Base-by-base conservation (phyloP, 768 basidiomycete genomes). In the Amylocystis lapponica region DNA sequence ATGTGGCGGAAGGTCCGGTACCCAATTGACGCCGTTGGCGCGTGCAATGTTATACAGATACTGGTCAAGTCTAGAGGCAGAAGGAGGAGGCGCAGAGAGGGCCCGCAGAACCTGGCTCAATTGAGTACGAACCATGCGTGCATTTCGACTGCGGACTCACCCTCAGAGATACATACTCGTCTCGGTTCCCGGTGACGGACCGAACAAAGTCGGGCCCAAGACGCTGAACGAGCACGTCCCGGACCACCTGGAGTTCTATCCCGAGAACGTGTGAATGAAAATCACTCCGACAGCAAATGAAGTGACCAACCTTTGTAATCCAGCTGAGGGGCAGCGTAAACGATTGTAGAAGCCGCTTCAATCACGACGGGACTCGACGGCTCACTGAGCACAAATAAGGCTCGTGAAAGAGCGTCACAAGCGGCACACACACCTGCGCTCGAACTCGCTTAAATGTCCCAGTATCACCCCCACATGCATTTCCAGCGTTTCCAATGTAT, bases 301-400 rank as follows among this genome's bases (percentile, higher is more conserved):
- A 22, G 26, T n/a, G 6, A 13, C 50, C 14, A 20, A 84, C 86
- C 86, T 73, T 71, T 78, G 7, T 69, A 77, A 21, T 77, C 76
- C 3, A 72, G 59, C 33, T 71, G 69, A 19, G 76, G 74, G 1
- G 78, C 73, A 5, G 81, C 75, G 50, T 71, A 78, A 41, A 88
- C 78, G 46, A 87, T 72, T 43, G 72, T 83, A 11, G 82, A 79
- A 14, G 76, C 75, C 17, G 86, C 83, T 59, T 87, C 84, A n/a
- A 75, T 57, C 10, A 83, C 56, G 26, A 62, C 55, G 3, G 78
- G 76, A 36, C 75, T 79, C 31, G 70, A 68, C n/a, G 59, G 46
- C 19, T 56, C 53, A 41, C 75, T 76, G 42, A 46, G 12, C 21
- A 43, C 36, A 38, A 43, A n/a, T n/a, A n/a, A n/a, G n/a, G n/a